A percentile compares a stretch with the other conserved stretches of the same genome.
Conservation (phyloP, 2,329 filamentous ascomycete genomes). For the Teratosphaeria gauchensis region DNA sequence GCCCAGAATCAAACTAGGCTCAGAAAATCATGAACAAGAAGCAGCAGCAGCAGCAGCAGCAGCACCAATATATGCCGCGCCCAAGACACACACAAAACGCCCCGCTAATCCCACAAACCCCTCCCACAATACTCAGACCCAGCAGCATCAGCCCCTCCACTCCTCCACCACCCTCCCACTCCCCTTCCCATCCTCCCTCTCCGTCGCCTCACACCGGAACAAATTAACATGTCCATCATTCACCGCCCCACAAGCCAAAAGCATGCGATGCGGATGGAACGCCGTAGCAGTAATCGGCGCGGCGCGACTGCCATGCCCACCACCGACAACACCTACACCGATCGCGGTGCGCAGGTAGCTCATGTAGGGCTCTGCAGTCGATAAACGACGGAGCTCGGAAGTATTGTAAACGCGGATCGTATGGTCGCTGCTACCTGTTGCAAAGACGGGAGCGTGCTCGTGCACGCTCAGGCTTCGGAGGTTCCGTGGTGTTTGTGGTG, state of each 20-base stretch:
- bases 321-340: constrained; percentile 1
- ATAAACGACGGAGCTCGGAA: constrained; percentile 53
- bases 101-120: neutral
- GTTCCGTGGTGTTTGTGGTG: constrained; percentile 21
- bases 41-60: neutral
- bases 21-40: neutral
- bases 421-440: constrained; percentile 81
- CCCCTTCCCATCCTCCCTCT: neutral
- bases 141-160: neutral
- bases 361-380: constrained; percentile 78
- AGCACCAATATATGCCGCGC: neutral
- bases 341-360: constrained; percentile 36
- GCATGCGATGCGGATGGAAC: constrained; percentile 90
- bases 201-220: constrained; percentile 40
- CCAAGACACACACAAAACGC: neutral
- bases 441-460: constrained; percentile 93
- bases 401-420: constrained; percentile 85
- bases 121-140: neutral
- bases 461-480: constrained; percentile 76
- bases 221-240: constrained; percentile 88
- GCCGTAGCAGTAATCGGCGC: constrained; percentile 79
- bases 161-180: neutral
- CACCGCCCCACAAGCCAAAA: constrained; percentile 76
- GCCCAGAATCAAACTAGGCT: no score
- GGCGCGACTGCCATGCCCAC: constrained; percentile 34